Evolutionary conservation across 495 filamentous ascomycete species (phyloP).

Genomic region (Rostrohypoxylon terebratum): DNA sequence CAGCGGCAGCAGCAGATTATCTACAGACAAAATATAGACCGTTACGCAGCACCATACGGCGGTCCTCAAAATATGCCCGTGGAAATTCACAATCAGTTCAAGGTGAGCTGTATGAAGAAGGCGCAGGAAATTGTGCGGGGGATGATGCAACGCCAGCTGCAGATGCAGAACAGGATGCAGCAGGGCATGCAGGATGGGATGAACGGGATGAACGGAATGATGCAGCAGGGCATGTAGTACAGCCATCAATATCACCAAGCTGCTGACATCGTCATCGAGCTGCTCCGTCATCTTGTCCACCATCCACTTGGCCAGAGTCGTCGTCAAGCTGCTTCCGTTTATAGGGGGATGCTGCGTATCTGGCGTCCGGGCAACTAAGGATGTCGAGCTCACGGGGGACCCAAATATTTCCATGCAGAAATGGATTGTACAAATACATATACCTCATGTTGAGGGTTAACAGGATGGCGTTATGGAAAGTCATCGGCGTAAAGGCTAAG

Average conservation of each 20-base stretch:
- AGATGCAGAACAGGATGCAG: constrained; percentile 48
- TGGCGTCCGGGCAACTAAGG: background rate
- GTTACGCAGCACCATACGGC: constrained; percentile 55
- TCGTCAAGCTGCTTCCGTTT: no score
- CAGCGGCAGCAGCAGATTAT: constrained; percentile 52
- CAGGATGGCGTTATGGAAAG: constrained; percentile 35
- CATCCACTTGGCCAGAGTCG: no score
- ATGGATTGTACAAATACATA: constrained; percentile 13
- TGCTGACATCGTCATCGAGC: no score
- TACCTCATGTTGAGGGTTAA: background rate
- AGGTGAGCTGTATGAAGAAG: constrained; percentile 34
- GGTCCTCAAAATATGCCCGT: constrained; percentile 51
- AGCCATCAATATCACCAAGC: no score
- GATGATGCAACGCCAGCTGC: constrained; percentile 56
- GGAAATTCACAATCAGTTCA: constrained; percentile 51
- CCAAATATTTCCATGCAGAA: background rate
- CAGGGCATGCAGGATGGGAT: constrained; percentile 46
- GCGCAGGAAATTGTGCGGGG: constrained; percentile 48
- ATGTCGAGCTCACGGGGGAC: background rate
- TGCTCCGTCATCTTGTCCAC: no score
- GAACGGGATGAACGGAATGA: constrained; percentile 51
- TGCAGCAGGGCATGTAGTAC: constrained; percentile 49
- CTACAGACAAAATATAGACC: constrained; percentile 62
- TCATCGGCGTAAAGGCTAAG: background rate
- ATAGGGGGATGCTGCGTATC: background rate